Base-by-base conservation (phyloP, 2,329 filamentous ascomycete genomes). In the Epicoccum sorghinum region DNA sequence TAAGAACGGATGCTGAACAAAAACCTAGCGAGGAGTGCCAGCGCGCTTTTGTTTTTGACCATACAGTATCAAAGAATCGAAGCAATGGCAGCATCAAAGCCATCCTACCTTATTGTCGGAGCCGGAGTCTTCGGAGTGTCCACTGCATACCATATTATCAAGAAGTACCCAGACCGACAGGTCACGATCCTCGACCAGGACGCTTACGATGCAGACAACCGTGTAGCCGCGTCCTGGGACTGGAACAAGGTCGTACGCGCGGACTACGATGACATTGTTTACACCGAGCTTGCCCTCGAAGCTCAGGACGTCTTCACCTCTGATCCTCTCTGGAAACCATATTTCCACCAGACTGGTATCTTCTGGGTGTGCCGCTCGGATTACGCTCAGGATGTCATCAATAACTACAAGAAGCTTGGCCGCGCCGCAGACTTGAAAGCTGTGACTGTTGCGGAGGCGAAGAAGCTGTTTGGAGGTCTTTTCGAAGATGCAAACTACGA, bases 171-270 rank as follows among this genome's bases (percentile, higher is more conserved):
- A 3, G 60, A 71, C 39, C 75, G 75, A 27, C 65, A 68, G 10
- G 58, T 79, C 33, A 78, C 76, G 1, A 65, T 79, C 14, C 69
- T 78, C 25, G 77, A 78, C 50, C 72, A 52, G 46, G 69, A 71
- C 37, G 66, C 69, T 1, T 71, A 61, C 49, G 65, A 70, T 39
- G 67, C 66, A 42, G 61, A 66, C 51, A 73, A 48, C 62, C 68
- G 67, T 43, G 65, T 77, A 27, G 87, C 86, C 29, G 88, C 88
- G 0, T 89, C 88, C 0, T 88, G 85, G 78, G 88, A 91, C 74
- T 86, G 86, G 82, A 90, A 89, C 77, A 90, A 89, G 72, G 86
- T 89, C 25, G 80, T 90, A 13, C 85, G 87, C 52, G 85, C 86
- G 42, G 87, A 90, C 70, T 90, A 90, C 74, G 79, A 83, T 50